These are phyloP conservation scores for Rhynchosporium secalis DNA, from an alignment of 2,329 filamentous ascomycete genomes.

Conservation along the genomic window DNA sequence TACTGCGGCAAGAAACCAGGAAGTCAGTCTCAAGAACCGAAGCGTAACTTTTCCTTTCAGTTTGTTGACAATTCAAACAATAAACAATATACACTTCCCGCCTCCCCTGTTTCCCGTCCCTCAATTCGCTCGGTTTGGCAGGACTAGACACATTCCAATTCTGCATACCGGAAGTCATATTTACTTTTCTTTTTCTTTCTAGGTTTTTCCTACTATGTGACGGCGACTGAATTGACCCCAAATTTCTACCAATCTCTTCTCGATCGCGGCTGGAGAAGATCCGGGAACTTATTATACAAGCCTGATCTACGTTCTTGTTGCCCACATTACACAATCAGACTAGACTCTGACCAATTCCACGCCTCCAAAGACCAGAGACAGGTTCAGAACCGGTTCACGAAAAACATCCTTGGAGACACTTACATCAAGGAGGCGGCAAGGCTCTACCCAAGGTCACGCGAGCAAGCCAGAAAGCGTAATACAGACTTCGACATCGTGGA, in stretches of 20 bases:
- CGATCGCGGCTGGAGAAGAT: conserved; percentile 77
- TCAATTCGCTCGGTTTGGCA: conserved; percentile 9
- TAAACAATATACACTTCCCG: background rate
- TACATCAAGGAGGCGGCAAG: conserved; percentile 66
- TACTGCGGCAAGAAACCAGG: conserved; percentile 37
- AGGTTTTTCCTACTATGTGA: conserved; percentile 72
- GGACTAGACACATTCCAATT: conserved; percentile 15
- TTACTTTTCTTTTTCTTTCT: conserved; percentile 26
- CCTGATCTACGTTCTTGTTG: conserved; percentile 85
- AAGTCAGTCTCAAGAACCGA: conserved; percentile 37
- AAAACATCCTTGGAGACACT: conserved; percentile 64
- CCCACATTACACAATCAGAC: conserved; percentile 82
- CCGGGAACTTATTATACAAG: conserved; percentile 70
- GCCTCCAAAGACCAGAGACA: conserved; percentile 73
- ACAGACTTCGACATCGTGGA: conserved; percentile 67
- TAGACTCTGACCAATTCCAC: conserved; percentile 65
- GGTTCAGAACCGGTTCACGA: conserved; percentile 74
- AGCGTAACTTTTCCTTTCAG: conserved; percentile 16
- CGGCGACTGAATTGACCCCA: conserved; percentile 59
- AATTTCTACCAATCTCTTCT: conserved; percentile 71
- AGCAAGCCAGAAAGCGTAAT: conserved; percentile 62
- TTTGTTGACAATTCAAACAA: conserved; percentile 17
- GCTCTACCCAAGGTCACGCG: conserved; percentile 65
- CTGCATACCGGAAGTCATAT: conserved; percentile 14
- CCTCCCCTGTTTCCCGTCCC: background rate